These are phyloP conservation scores for Fusarium proliferatum DNA, from an alignment of 2,329 filamentous ascomycete genomes.

Conservation along the genomic window DNA sequence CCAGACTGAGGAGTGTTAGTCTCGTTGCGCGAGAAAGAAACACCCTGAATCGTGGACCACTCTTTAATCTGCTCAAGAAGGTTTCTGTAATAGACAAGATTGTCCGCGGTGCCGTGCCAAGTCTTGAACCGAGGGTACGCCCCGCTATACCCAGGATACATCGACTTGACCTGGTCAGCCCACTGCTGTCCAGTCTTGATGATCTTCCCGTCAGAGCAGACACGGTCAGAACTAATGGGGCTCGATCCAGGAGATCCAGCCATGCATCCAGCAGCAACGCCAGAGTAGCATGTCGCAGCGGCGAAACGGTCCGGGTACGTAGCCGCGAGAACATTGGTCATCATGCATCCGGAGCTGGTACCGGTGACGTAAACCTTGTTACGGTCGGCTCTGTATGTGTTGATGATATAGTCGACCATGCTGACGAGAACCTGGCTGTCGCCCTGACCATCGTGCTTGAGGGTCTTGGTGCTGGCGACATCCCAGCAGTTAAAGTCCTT, in stretches of 20 bases:
- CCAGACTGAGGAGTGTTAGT: neutral
- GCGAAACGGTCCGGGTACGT: conserved; percentile 9
- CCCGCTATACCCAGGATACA: conserved; percentile 10
- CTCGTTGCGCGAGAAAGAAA: neutral
- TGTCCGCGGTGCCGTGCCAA: conserved; percentile 1
- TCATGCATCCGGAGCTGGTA: conserved; percentile 15
- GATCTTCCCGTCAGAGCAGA: conserved; percentile 4
- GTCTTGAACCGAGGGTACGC: conserved; percentile 7
- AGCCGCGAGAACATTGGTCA: conserved; percentile 16
- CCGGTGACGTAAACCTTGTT: conserved; percentile 12
- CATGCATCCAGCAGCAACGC: conserved; percentile 10
- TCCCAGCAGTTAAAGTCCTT: conserved; percentile 15
- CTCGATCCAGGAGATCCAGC: conserved; percentile 7
- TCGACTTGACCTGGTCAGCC: neutral
- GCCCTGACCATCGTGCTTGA: conserved; percentile 11
- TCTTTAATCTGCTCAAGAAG: conserved; percentile 17
- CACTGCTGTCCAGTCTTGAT: neutral
- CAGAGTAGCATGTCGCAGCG: conserved; percentile 13
- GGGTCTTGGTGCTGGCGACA: conserved; percentile 2
- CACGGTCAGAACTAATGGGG: conserved; percentile 2
- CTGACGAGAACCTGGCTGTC: conserved; percentile 13
- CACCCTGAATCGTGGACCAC: conserved; percentile 2
- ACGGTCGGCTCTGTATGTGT: neutral
- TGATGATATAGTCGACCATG: conserved; percentile 13
- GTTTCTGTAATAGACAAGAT: conserved; percentile 9